Conservation (phyloP, 2,329 filamentous ascomycete genomes). For the Phyllosticta citribraziliensis region DNA sequence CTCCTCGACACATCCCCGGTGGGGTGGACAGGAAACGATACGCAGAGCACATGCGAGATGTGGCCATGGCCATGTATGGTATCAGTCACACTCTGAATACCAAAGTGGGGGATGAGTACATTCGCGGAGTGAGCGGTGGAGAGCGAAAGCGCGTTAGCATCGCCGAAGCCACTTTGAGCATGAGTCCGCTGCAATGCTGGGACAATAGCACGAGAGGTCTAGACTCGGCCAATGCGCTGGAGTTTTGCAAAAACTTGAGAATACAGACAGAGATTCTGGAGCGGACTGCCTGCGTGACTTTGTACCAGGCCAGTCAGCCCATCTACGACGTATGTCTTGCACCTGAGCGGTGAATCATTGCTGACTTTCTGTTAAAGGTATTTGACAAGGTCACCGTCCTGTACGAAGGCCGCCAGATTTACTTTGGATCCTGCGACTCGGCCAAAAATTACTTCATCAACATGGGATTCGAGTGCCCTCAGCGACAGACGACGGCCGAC, state of each 20-base stretch:
- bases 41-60: constrained; percentile 56
- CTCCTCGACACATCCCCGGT: constrained; percentile 51
- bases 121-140: constrained; percentile 65
- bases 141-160: constrained; percentile 76
- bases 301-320: constrained; percentile 61
- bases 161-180: constrained; percentile 63
- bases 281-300: constrained; percentile 58
- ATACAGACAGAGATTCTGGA: constrained; percentile 58
- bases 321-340: constrained; percentile 46
- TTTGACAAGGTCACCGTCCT: constrained; percentile 62
- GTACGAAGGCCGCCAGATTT: constrained; percentile 61
- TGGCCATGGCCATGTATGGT: constrained; percentile 67
- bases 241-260: constrained; percentile 62
- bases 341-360: not conserved
- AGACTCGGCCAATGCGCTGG: constrained; percentile 65
- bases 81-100: constrained; percentile 66
- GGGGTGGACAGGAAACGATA: constrained; percentile 47
- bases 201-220: constrained; percentile 68
- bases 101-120: constrained; percentile 63
- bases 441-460: constrained; percentile 60
- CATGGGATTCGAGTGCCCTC: constrained; percentile 64
- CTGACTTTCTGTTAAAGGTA: constrained; percentile 17
- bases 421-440: constrained; percentile 53
- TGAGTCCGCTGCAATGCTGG: constrained; percentile 59
- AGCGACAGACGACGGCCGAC: constrained; percentile 62